Evolutionary conservation across 805 yeast species (phyloP), one percentile per base, ranked within the genome.

Genomic region (Cyberlindnera euphorbiae): DNA sequence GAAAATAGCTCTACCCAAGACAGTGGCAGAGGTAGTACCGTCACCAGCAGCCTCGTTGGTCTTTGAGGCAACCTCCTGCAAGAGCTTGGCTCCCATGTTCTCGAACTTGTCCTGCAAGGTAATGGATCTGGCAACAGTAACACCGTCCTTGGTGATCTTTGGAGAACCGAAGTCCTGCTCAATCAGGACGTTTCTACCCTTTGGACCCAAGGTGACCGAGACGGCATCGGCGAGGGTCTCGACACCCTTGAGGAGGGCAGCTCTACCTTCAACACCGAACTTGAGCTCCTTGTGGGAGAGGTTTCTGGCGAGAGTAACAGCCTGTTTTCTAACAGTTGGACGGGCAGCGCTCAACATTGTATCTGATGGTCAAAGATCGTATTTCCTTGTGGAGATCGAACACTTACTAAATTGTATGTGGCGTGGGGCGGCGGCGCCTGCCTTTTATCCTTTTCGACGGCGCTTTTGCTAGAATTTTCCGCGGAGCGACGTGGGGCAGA

Each of bases 111-210:
- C 95, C 64, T 87, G 71, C 55, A 90, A 71, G 33, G 79, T 77
- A 58, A 90, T 81, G 40, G 95, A 78, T 60, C 75, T 79, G 49
- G 98, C 98, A 45, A 90, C 97, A 30, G 98, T 90, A 39, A 90
- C 97, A 79, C 98, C 98, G 64, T 90, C 98, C 72, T 90, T 90
- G 69, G 98, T 90, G 75, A 90, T 93, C 75, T 93, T 90, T 57
- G 98, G 98, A 32, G 95, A 77, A 46, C 97, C 97, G 47, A 85
- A 93, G 45, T 87, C 84, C 70, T 90, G 98, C 70, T 90, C 97
- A 57, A 90, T 90, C 55, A 90, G 75, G 27, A 90, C 98, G 58
- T 93, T 93, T 68, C 98, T 82, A 60, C 98, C 98, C 67, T 90
- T 90, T 59, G 98, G 98, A 42, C 98, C 98, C 47, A 90, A 72